Conservation (phyloP, 345 rosid genomes). For the Gossypium bickii region DNA sequence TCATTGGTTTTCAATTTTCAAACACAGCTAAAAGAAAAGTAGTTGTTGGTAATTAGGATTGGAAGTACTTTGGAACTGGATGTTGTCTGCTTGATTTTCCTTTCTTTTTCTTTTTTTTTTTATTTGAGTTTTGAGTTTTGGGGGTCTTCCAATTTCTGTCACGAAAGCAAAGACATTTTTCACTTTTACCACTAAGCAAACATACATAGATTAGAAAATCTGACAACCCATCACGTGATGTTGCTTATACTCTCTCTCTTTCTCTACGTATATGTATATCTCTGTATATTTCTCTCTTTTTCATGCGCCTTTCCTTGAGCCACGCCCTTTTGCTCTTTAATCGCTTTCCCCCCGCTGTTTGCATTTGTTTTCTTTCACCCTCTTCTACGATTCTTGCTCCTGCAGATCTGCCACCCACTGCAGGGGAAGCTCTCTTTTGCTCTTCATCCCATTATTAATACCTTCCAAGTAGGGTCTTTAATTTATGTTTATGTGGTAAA, state of each 20-base stretch:
- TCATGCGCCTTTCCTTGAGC: slow-evolving; percentile 18
- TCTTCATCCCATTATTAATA: not conserved
- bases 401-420: slow-evolving; percentile 45
- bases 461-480: not conserved
- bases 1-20: not conserved
- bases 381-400: slow-evolving; percentile 26
- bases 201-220: slow-evolving; percentile 18
- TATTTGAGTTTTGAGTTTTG: not conserved
- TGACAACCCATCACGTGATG: slow-evolving; percentile 57
- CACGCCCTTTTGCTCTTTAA: slow-evolving; percentile 39
- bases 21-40: not conserved
- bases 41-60: not conserved
- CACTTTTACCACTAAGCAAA: slow-evolving; percentile 5
- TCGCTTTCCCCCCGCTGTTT: not conserved
- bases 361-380: slow-evolving; percentile 19
- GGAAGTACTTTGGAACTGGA: not conserved
- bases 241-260: slow-evolving; percentile 13
- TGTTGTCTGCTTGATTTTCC: not conserved
- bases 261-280: not conserved
- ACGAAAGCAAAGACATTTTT: not conserved
- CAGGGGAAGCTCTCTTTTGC: slow-evolving; percentile 14
- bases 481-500: slow-evolving; percentile 2
- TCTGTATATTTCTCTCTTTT: slow-evolving; percentile 4
- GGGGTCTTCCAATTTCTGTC: slow-evolving; percentile 9
- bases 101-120: too few relatives aligned